Evolutionary conservation across 495 filamentous ascomycete genomes (phyloP).

Genomic region (Penicillium cosmopolitanum): DNA sequence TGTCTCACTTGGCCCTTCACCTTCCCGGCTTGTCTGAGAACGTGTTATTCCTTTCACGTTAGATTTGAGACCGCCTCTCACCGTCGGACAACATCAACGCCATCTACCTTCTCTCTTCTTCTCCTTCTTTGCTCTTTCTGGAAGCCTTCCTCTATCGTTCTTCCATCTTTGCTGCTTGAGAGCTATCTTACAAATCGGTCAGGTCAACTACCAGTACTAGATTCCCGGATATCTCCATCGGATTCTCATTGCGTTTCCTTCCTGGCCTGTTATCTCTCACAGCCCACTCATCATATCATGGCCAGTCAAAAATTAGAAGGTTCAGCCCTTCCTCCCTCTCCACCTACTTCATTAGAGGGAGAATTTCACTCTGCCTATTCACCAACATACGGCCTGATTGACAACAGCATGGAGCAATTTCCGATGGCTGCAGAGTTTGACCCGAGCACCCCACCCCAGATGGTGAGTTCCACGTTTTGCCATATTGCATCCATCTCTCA

Average conservation of each 20-base stretch:
- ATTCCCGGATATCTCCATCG: conserved; percentile 6
- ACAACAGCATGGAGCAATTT: background rate
- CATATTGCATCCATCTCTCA: background rate
- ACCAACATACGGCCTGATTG: background rate
- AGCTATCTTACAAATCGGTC: conserved; percentile 17
- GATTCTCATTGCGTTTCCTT: background rate
- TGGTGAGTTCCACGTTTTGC: conserved; percentile 12
- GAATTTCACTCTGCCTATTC: conserved; percentile 8
- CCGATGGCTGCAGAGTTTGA: background rate
- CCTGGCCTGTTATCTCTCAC: background rate
- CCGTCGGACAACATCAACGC: conserved; percentile 20
- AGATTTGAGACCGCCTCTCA: conserved; percentile 15
- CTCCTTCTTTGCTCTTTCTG: conserved; percentile 31
- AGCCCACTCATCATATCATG: conserved; percentile 5
- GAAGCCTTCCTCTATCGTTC: conserved; percentile 16
- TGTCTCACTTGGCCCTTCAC: conserved; percentile 20
- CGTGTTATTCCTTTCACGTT: conserved; percentile 14
- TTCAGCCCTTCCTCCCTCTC: conserved; percentile 17
- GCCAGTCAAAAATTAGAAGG: background rate
- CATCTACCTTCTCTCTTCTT: conserved; percentile 26
- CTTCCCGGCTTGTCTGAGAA: conserved; percentile 21
- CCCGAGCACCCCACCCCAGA: conserved; percentile 3
- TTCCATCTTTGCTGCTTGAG: conserved; percentile 4
- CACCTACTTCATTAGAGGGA: conserved; percentile 18
- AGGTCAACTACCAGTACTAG: background rate